phyloP scores from a whole-genome alignment of 495 filamentous ascomycete genomes.

The Xylaria cubensis region DNA sequence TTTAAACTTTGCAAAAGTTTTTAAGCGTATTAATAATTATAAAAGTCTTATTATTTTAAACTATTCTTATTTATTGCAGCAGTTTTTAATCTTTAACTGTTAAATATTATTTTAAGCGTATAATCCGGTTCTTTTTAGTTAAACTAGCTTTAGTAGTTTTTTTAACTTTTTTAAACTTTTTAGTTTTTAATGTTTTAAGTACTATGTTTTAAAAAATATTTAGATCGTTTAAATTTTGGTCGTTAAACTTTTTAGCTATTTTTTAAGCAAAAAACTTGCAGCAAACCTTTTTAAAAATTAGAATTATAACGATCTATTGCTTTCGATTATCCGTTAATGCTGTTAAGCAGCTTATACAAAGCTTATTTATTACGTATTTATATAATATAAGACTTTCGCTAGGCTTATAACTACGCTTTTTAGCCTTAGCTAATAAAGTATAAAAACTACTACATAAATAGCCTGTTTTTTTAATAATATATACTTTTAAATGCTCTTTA shows the following conservation, averaged over 20 bases:
- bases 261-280: neutral
- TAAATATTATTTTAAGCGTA: neutral
- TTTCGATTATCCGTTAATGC: neutral
- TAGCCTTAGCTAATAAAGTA: neutral
- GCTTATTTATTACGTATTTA: neutral
- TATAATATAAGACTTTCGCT: neutral
- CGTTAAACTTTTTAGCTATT: neutral
- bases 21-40: neutral
- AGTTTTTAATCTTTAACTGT: neutral
- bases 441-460: neutral
- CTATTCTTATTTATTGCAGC: neutral
- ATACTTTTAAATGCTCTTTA: neutral
- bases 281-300: neutral
- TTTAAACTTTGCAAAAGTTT: neutral
- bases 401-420: neutral
- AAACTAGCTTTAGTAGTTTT: too few species aligned
- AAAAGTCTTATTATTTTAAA: conserved; percentile 3
- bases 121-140: too few species aligned
- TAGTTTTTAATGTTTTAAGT: too few species aligned
- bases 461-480: neutral
- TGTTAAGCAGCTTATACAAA: neutral
- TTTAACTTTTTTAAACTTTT: too few species aligned
- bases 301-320: neutral
- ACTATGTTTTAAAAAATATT: neutral
- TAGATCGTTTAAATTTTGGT: neutral